Percentiles rank a stretch among this genome's conserved stretches.
These are phyloP conservation scores for Boletus rubescentipes DNA, from an alignment of 768 basidiomycete species.

Conservation along the genomic window DNA sequence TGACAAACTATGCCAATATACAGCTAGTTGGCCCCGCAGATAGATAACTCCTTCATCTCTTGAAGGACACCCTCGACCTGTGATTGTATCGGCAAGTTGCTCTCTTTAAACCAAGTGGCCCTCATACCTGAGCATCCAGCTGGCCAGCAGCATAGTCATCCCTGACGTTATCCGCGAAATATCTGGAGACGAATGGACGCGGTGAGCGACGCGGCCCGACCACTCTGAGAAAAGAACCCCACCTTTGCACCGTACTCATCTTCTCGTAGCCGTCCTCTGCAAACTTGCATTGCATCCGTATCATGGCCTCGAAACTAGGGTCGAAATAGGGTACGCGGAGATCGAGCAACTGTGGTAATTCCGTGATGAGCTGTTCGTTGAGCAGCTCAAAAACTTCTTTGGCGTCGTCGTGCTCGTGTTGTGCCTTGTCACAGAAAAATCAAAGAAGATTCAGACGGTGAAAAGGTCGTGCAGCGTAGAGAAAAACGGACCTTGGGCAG, in stretches of 20 bases:
- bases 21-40: slow-evolving; percentile 65
- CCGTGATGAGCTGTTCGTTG: slow-evolving; percentile 88
- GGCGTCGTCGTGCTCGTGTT: slow-evolving; percentile 94
- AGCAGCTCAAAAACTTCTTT: slow-evolving; percentile 93
- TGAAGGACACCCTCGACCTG: slow-evolving; percentile 95
- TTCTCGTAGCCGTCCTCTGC: slow-evolving; percentile 99
- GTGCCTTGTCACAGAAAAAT: slow-evolving; percentile 48
- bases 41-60: slow-evolving; percentile 95
- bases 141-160: slow-evolving; percentile 98
- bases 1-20: background rate
- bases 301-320: slow-evolving; percentile 99
- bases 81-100: background rate
- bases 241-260: slow-evolving; percentile 91
- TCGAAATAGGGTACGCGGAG: slow-evolving; percentile 97
- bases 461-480: background rate
- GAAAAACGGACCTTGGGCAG: slow-evolving; percentile 64
- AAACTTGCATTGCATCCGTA: slow-evolving; percentile 95
- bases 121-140: slow-evolving; percentile 82
- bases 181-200: slow-evolving; percentile 43
- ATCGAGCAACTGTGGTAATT: slow-evolving; percentile 90
- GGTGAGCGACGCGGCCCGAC: background rate
- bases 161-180: slow-evolving; percentile 85
- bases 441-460: background rate
- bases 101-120: background rate
- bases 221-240: background rate